Evolutionary conservation across 2,329 filamentous ascomycete species (phyloP).

Genomic region (Talaromyces verruculosus): DNA sequence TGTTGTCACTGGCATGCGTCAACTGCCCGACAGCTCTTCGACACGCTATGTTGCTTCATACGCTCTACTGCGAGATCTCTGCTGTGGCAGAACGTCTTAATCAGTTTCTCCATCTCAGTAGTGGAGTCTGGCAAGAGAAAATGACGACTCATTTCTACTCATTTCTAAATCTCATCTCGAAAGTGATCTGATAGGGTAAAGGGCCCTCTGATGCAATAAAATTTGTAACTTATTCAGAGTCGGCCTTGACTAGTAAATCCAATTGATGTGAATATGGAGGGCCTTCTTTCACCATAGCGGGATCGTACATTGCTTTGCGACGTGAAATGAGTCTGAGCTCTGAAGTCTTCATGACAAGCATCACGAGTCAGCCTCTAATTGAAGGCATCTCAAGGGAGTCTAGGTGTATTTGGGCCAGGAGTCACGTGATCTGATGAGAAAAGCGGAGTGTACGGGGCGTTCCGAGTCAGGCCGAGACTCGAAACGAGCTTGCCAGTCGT

Average conservation of each 20-base stretch:
- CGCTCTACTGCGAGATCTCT: not conserved
- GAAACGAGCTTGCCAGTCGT: not conserved
- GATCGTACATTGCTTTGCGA: not conserved
- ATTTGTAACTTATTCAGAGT: not conserved
- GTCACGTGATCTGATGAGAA: not conserved
- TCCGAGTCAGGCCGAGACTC: not conserved
- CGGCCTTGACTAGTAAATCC: no score
- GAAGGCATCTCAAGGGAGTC: not conserved
- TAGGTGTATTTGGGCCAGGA: not conserved
- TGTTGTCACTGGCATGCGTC: not conserved
- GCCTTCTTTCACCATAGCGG: not conserved
- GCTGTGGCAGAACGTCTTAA: not conserved
- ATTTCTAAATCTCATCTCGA: not conserved
- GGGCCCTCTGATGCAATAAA: not conserved
- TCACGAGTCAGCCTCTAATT: not conserved
- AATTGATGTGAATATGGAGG: no score
- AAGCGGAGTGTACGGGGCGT: not conserved
- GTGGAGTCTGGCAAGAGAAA: no score
- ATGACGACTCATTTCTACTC: no score
- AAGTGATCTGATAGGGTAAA: no score
- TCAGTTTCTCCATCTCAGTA: no score
- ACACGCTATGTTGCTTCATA: not conserved
- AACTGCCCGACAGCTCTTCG: constrained; percentile 8
- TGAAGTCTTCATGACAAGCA: not conserved
- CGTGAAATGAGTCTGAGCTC: not conserved